Evolutionary conservation across 2,329 filamentous ascomycete genomes (phyloP).

Genomic region (Malbranchea cinnamomea): DNA sequence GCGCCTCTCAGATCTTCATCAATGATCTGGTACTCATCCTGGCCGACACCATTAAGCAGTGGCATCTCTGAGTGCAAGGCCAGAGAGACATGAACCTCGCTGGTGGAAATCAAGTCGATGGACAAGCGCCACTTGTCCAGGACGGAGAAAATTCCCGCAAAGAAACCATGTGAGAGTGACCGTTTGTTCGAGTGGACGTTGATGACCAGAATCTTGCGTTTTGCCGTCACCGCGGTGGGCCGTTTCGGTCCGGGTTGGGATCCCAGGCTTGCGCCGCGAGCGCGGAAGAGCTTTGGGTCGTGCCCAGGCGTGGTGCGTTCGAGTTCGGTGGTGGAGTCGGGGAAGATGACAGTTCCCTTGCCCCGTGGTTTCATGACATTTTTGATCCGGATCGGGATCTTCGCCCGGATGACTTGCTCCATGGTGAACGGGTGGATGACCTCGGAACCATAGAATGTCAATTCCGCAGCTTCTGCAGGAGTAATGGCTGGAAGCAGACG

Average conservation of each 20-base stretch:
- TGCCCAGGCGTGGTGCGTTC: slow-evolving; percentile 37
- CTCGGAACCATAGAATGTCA: slow-evolving; percentile 89
- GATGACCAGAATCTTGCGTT: slow-evolving; percentile 89
- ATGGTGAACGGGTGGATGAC: slow-evolving; percentile 98
- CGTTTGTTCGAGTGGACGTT: slow-evolving; percentile 98
- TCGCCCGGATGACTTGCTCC: slow-evolving; percentile 65
- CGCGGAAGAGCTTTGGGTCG: slow-evolving; percentile 40
- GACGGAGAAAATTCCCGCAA: slow-evolving; percentile 84
- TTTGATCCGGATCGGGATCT: slow-evolving; percentile 54
- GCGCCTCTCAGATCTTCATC: slow-evolving; percentile 50
- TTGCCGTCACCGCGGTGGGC: slow-evolving; percentile 87
- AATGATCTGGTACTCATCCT: slow-evolving; percentile 38
- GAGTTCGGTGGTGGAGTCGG: slow-evolving; percentile 47
- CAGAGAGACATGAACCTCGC: slow-evolving; percentile 94
- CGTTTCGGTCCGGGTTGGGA: slow-evolving; percentile 47
- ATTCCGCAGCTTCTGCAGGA: slow-evolving; percentile 83
- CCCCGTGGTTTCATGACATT: slow-evolving; percentile 54
- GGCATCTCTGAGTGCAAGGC: slow-evolving; percentile 69
- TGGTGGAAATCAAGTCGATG: slow-evolving; percentile 91
- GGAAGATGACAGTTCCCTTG: slow-evolving; percentile 52
- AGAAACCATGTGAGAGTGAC: slow-evolving; percentile 88
- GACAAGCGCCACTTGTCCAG: slow-evolving; percentile 75
- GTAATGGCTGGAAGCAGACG: slow-evolving; percentile 77
- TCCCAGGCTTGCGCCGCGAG: slow-evolving; percentile 33
- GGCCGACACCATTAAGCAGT: slow-evolving; percentile 33